Evolutionary conservation across 1,139 yeast species (phyloP).

Genomic region (Fermentozyma sake): DNA sequence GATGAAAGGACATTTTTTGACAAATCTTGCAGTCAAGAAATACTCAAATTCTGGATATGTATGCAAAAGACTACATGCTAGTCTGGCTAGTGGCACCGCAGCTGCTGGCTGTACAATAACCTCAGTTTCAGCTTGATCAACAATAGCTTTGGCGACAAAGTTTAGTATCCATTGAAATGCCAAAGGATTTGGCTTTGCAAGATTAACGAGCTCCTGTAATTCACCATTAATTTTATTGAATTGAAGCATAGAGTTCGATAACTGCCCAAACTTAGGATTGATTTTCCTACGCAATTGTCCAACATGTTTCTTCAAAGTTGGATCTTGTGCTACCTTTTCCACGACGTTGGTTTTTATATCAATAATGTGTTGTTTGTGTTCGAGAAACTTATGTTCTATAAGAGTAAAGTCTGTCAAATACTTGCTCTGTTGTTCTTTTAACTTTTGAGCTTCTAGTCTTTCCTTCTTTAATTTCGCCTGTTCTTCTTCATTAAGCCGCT

Average conservation of each 20-base stretch:
- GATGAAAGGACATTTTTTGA: slow-evolving; percentile 85
- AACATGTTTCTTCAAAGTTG: slow-evolving; percentile 39
- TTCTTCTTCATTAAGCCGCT: slow-evolving; percentile 8
- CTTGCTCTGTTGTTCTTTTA: slow-evolving; percentile 6
- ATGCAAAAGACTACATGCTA: slow-evolving; percentile 53
- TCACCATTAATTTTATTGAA: slow-evolving; percentile 49
- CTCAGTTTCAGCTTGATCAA: slow-evolving; percentile 91
- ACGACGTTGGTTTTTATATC: slow-evolving; percentile 60
- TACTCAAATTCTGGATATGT: slow-evolving; percentile 64
- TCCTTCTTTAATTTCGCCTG: slow-evolving; percentile 10
- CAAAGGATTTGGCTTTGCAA: slow-evolving; percentile 42
- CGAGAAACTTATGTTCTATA: slow-evolving; percentile 45
- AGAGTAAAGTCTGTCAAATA: slow-evolving; percentile 29
- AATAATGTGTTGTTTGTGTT: slow-evolving; percentile 51
- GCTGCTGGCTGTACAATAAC: slow-evolving; percentile 75
- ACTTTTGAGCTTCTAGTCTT: slow-evolving; percentile 9
- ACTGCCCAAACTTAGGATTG: slow-evolving; percentile 87
- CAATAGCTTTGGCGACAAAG: slow-evolving; percentile 76
- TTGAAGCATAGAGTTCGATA: slow-evolving; percentile 68
- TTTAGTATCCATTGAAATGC: slow-evolving; percentile 74
- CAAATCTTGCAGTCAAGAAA: slow-evolving; percentile 70
- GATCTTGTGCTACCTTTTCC: slow-evolving; percentile 38
- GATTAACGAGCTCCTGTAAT: slow-evolving; percentile 43
- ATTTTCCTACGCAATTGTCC: slow-evolving; percentile 59
- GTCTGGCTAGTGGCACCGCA: slow-evolving; percentile 73